Conservation (phyloP, 257 asterid genomes). For the Henckelia pumila region DNA sequence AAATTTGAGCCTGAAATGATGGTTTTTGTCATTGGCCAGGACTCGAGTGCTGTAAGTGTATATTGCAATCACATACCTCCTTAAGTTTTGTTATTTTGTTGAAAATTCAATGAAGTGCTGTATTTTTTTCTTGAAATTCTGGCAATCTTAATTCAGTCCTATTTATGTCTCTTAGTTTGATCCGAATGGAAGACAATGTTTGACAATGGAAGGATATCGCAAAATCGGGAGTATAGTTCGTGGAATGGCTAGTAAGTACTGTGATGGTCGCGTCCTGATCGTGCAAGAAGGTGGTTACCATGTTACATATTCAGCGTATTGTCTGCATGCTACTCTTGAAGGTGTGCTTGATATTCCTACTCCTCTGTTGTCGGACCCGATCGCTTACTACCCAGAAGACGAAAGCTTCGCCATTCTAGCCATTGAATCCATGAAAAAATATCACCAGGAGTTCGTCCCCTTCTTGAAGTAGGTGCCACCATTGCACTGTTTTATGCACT, state of each 20-base stretch:
- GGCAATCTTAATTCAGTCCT: slow-evolving; percentile 5
- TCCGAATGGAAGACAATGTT: slow-evolving; percentile 95
- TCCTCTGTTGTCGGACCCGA: slow-evolving; percentile 69
- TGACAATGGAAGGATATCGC: slow-evolving; percentile 89
- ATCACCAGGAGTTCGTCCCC: slow-evolving; percentile 42
- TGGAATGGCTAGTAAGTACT: slow-evolving; percentile 52
- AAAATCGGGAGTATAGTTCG: slow-evolving; percentile 59
- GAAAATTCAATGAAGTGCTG: not conserved
- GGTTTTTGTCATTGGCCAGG: slow-evolving; percentile 84
- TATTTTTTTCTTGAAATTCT: not conserved
- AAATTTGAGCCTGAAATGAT: slow-evolving; percentile 69
- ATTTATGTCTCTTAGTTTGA: slow-evolving; percentile 58
- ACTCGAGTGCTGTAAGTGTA: slow-evolving; percentile 86
- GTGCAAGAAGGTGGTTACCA: slow-evolving; percentile 99
- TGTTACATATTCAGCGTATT: slow-evolving; percentile 83
- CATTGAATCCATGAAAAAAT: slow-evolving; percentile 52
- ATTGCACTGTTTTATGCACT: slow-evolving; percentile 2
- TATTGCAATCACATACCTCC: not conserved
- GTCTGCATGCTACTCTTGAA: slow-evolving; percentile 83
- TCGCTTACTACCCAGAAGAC: slow-evolving; percentile 80
- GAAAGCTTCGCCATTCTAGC: slow-evolving; percentile 42
- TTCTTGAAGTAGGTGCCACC: slow-evolving; percentile 36
- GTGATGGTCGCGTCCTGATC: slow-evolving; percentile 60
- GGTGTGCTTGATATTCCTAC: slow-evolving; percentile 64
- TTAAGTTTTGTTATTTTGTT: no score